Conservation (phyloP, 345 rosid genomes). For the Cardamine resedifolia region DNA sequence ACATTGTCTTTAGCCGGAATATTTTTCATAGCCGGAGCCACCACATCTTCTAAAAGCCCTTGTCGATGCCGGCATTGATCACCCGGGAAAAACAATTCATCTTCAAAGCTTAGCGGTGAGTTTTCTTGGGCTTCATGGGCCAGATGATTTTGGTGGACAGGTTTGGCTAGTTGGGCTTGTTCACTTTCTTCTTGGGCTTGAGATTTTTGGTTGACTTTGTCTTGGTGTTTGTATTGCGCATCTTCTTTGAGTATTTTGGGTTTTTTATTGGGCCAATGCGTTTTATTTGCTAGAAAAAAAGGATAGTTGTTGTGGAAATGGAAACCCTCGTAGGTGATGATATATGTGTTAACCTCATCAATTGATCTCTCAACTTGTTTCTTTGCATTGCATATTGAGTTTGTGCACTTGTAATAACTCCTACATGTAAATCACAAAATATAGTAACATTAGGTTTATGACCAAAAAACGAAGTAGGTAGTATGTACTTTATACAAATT, state of each 20-base stretch:
- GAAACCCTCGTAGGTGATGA: conserved; percentile 84
- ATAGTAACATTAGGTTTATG: not conserved
- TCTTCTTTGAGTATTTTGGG: conserved; percentile 34
- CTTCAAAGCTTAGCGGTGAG: conserved; percentile 2
- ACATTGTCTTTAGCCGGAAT: conserved; percentile 31
- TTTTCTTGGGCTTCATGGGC: conserved; percentile 31
- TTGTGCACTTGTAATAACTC: conserved; percentile 90
- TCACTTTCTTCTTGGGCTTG: not conserved
- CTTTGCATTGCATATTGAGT: conserved; percentile 77
- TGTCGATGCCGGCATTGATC: conserved; percentile 26
- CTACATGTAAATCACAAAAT: conserved; percentile 37
- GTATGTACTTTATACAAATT: no score
- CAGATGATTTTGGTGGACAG: not conserved
- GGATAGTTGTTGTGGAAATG: conserved; percentile 73
- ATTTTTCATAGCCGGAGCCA: conserved; percentile 58
- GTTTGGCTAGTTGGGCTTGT: not conserved
- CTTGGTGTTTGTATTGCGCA: conserved; percentile 21
- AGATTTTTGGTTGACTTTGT: not conserved
- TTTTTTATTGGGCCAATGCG: conserved; percentile 41
- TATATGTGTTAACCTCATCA: conserved; percentile 62
- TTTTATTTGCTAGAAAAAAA: conserved; percentile 37
- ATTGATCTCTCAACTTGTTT: conserved; percentile 77
- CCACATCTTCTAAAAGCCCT: conserved; percentile 77
- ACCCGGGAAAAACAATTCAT: conserved; percentile 12
- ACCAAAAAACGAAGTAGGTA: not conserved